phyloP scores from a whole-genome alignment of 371 early-diverging fungal genomes.

The Rhizopus microsporus region DNA sequence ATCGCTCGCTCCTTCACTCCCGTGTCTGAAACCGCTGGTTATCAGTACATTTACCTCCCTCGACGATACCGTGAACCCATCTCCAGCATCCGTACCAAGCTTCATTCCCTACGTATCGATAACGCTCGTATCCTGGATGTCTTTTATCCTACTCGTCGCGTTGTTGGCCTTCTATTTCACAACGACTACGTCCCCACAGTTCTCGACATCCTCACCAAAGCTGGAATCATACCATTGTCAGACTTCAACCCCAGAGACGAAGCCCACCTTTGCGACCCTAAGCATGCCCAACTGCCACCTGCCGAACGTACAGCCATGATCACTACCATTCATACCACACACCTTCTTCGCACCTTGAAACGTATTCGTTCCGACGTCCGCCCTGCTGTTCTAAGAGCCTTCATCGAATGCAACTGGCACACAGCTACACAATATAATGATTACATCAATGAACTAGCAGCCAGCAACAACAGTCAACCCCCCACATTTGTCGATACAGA shows the following conservation, averaged over 20 bases:
- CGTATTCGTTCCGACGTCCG: background rate
- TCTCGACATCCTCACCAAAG: background rate
- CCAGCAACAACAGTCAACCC: too few species aligned
- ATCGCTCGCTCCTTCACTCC: background rate
- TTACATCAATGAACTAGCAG: too few species aligned
- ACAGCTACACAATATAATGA: background rate
- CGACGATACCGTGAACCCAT: constrained; percentile 1
- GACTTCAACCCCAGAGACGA: background rate
- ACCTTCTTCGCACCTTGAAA: background rate
- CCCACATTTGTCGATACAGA: too few species aligned
- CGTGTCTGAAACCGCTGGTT: background rate
- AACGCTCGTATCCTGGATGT: background rate
- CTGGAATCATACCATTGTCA: background rate
- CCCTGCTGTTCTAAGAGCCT: background rate
- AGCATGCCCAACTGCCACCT: background rate
- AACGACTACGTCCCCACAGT: background rate
- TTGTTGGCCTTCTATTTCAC: background rate
- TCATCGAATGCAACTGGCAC: background rate
- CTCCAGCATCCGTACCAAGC: background rate
- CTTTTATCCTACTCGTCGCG: background rate
- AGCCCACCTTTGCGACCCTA: background rate
- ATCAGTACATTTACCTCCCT: background rate
- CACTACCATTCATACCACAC: background rate
- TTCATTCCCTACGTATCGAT: background rate
- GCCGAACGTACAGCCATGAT: background rate